Base-by-base conservation (phyloP, 2,329 filamentous ascomycete genomes). In the Graphium sp. region DNA sequence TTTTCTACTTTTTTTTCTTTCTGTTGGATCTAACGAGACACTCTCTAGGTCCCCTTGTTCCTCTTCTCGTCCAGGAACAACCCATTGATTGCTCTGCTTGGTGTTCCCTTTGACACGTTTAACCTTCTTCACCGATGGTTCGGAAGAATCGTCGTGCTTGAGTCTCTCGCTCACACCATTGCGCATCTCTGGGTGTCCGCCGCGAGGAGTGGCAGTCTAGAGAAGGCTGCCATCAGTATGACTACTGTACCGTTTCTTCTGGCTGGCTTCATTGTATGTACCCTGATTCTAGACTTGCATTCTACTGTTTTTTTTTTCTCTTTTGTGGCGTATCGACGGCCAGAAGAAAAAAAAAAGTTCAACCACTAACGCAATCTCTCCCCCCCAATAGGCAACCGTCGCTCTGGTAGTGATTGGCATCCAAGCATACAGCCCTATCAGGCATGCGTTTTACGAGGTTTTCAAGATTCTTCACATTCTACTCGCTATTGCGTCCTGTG, bases 21-120 rank as follows among this genome's bases (percentile, higher is more conserved):
- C 9, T 19, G n/a, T n/a, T n/a, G n/a, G 7, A 13, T 18, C 8
- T n/a, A 19, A 12, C 7, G n/a, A n/a, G n/a, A n/a, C n/a, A 8
- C n/a, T 11, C 5, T 26, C 12, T 26, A 37, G 35, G 23, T 35
- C 18, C 85, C 89, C 5, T 71, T 94, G 18, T 66, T 95, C 42
- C 68, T 95, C 37, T 69, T 95, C 32, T 84, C 85, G 9, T 74
- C 83, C 20, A 78, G 89, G 46, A 95, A 95, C 59, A 98, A 95
- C 55, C 82, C 83, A 7, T 60, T 94, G 27, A 94, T 95, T 44
- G 51, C 61, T 4, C 50, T 91, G 19, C 64, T 95, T 32, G 71
- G 77, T 41, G 77, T 95, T 48, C 87, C 81, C 49, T 98, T 94
- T 55, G 89, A 95, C 50, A 92, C 85, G 1, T 95, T 91, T 63